Evolutionary conservation across 345 rosid genomes (phyloP), one percentile per base, ranked within the genome.

Genomic region (Gossypium bickii): DNA sequence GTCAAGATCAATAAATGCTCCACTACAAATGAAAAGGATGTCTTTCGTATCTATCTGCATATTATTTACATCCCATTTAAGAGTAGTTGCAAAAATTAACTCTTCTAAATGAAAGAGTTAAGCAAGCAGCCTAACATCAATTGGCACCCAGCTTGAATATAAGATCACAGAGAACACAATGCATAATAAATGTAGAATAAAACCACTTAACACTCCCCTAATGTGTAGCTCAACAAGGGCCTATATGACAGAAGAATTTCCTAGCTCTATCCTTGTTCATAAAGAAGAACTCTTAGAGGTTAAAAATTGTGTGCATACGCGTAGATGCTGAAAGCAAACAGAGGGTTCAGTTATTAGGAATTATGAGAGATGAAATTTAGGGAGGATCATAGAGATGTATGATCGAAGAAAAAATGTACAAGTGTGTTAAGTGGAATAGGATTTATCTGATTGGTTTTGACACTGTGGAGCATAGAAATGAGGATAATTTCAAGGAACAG

Each of bases 1-100:
- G 43, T 94, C 97, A 53, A 92, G 94, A 82, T 92, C 90, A 79
- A 94, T 76, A 83, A 94, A 94, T 63, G 98, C 98, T 75, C 98
- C 98, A 70, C 98, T 97, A 78, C 97, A 92, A 72, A 94, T 89
- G 80, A 94, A 94, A 61, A 94, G 97, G 77, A 94, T 94, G 79
- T 94, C 90, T 83, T 89, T 94, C 67, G 98, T 94, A 80, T 92
- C 97, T 25, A 94, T 90, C 97, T 92, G 89, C 74, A 82, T 72
- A 76, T 58, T 29, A 76, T 74, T 59, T 27, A 15, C 29, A 22
- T 65, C 20, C 70, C 53, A 76, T 73, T 66, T 67, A 73, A 55
- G 22, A 66, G 60, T 7, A 44, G 41, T 27, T 48, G 24, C 9
- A 60, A 48, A 73, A 74, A 38, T 51, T 69, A 69, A 27, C 72